Evolutionary conservation across 2,329 filamentous ascomycete genomes (phyloP).

Genomic region (Cladobotryum protrusum): DNA sequence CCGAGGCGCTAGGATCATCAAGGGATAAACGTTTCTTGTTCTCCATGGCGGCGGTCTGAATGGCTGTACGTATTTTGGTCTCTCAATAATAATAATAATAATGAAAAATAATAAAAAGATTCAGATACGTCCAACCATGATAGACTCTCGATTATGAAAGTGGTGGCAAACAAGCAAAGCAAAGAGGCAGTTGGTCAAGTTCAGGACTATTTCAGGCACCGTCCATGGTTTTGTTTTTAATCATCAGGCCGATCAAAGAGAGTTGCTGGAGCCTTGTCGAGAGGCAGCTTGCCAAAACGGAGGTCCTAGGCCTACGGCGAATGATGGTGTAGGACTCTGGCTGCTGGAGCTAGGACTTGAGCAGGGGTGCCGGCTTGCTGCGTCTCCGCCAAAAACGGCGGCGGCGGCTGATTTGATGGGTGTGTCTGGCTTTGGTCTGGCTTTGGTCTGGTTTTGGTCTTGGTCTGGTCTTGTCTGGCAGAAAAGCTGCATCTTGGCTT

Average conservation of each 20-base stretch:
- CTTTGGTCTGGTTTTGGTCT: too few relatives aligned
- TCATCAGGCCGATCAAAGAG: slow-evolving; percentile 10
- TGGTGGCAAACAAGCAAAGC: background rate
- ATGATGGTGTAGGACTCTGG: slow-evolving; percentile 25
- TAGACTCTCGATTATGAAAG: slow-evolving; percentile 1
- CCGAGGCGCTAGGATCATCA: slow-evolving; percentile 21
- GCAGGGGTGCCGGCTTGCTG: slow-evolving; percentile 9
- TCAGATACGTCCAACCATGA: background rate
- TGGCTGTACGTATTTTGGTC: slow-evolving; percentile 8
- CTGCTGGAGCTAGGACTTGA: slow-evolving; percentile 23
- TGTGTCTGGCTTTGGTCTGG: background rate
- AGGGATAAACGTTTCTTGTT: slow-evolving; percentile 24
- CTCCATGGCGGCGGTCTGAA: slow-evolving; percentile 21
- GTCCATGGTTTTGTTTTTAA: slow-evolving; percentile 20
- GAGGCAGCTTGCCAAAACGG: slow-evolving; percentile 22
- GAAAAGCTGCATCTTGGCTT: too few relatives aligned
- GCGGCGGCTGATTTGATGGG: slow-evolving; percentile 6
- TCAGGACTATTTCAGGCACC: slow-evolving; percentile 8
- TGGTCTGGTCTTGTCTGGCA: too few relatives aligned
- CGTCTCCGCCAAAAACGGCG: slow-evolving; percentile 3
- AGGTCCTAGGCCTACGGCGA: slow-evolving; percentile 19
- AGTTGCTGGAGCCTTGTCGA: slow-evolving; percentile 10
- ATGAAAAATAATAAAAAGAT: slow-evolving; percentile 6
- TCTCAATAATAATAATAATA: slow-evolving; percentile 8
- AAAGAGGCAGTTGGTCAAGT: background rate